Evolutionary conservation across 805 yeast species (phyloP).

Genomic region (Maudiozyma turicensis): DNA sequence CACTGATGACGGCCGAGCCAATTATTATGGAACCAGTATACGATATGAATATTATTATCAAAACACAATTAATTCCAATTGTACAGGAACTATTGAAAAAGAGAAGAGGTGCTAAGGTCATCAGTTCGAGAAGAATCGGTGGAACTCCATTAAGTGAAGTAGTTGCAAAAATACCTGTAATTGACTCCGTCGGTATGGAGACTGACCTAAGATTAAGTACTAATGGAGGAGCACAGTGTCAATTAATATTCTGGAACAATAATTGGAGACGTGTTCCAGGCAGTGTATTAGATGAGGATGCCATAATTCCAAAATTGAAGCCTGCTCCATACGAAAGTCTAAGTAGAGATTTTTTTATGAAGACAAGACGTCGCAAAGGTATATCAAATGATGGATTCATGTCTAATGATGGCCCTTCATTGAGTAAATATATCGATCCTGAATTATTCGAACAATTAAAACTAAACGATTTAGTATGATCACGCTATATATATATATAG

Average conservation of each 20-base stretch:
- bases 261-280: slow-evolving; percentile 80
- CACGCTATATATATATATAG: neutral
- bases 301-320: slow-evolving; percentile 55
- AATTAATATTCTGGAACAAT: slow-evolving; percentile 45
- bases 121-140: slow-evolving; percentile 43
- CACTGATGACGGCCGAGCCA: slow-evolving; percentile 70
- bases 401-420: slow-evolving; percentile 27
- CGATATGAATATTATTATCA: slow-evolving; percentile 47
- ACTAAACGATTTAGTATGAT: slow-evolving; percentile 35
- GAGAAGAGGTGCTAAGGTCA: slow-evolving; percentile 59
- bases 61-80: slow-evolving; percentile 37
- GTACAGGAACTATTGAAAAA: slow-evolving; percentile 42
- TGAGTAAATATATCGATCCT: slow-evolving; percentile 57
- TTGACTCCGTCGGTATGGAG: slow-evolving; percentile 84
- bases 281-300: slow-evolving; percentile 69
- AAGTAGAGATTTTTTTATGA: slow-evolving; percentile 82
- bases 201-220: slow-evolving; percentile 73
- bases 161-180: slow-evolving; percentile 66
- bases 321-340: slow-evolving; percentile 63
- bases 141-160: slow-evolving; percentile 63
- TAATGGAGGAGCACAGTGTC: slow-evolving; percentile 68
- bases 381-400: slow-evolving; percentile 47
- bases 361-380: slow-evolving; percentile 85
- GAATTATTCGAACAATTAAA: slow-evolving; percentile 46
- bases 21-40: slow-evolving; percentile 75